Percentiles rank a stretch among this genome's conserved stretches.
These are phyloP conservation scores for Capsicum pubescens DNA, from an alignment of 257 asterid genomes.

Conservation along the genomic window DNA sequence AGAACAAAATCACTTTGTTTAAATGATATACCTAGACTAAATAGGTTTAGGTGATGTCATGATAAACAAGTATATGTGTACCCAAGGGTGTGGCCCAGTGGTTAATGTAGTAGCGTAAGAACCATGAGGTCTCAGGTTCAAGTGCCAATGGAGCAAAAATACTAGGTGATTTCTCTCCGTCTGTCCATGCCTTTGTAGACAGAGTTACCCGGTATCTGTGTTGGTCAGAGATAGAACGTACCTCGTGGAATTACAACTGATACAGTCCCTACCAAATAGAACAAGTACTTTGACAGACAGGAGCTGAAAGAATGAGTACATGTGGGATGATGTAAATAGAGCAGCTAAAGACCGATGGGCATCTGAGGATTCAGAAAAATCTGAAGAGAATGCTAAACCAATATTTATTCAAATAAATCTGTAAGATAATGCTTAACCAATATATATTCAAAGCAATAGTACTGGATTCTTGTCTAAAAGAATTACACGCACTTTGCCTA, in stretches of 20 bases:
- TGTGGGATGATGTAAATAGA: conserved; percentile 72
- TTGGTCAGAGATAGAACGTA: neutral
- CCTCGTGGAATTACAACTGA: conserved; percentile 35
- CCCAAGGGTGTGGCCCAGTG: neutral
- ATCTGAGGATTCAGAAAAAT: conserved; percentile 62
- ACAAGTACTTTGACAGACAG: conserved; percentile 49
- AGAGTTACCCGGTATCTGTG: neutral
- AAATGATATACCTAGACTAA: neutral
- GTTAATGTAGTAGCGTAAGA: neutral
- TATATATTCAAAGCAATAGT: neutral
- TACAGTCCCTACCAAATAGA: conserved; percentile 43
- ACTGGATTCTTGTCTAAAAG: neutral
- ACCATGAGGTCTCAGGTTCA: neutral
- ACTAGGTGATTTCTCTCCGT: neutral
- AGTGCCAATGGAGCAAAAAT: neutral
- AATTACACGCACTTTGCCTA: neutral
- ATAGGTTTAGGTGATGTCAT: neutral
- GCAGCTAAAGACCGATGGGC: conserved; percentile 65
- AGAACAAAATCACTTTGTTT: neutral
- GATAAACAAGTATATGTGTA: neutral
- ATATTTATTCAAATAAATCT: conserved; percentile 41
- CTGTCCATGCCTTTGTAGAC: neutral
- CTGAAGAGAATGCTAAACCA: conserved; percentile 42
- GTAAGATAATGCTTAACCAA: conserved; percentile 43
- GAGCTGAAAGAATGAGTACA: conserved; percentile 86